These are phyloP conservation scores for Planoprotostelium fungivorum DNA, from an alignment of 78 protist species.

Conservation along the genomic window DNA sequence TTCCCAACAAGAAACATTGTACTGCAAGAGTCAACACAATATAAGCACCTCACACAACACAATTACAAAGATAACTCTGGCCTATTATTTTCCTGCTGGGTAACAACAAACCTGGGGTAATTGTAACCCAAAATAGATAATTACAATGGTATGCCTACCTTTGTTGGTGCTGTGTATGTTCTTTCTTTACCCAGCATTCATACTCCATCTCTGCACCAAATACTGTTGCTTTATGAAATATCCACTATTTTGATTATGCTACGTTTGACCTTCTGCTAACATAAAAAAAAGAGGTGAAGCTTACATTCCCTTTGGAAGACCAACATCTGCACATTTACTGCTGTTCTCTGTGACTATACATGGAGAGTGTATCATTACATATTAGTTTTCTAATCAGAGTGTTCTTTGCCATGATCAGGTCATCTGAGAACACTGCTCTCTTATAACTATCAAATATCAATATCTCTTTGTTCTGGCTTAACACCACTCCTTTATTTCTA, in stretches of 20 bases:
- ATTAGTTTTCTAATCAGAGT: too few species aligned
- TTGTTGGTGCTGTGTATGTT: constrained; percentile 1
- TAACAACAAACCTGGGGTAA: neutral
- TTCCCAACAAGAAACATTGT: neutral
- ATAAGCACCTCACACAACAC: constrained; percentile 1
- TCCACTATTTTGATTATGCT: neutral
- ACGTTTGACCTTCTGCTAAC: neutral
- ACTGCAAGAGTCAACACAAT: neutral
- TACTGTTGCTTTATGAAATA: neutral
- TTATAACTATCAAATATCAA: too few species aligned
- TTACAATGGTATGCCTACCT: neutral
- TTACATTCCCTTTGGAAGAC: too few species aligned
- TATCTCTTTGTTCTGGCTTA: too few species aligned
- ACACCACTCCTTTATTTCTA: too few species aligned
- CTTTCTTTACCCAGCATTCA: constrained; percentile 1
- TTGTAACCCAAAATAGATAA: neutral
- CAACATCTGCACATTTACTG: too few species aligned
- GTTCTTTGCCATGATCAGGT: too few species aligned
- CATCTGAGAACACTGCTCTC: too few species aligned
- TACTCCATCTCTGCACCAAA: neutral
- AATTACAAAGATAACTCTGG: neutral
- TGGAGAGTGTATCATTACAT: too few species aligned
- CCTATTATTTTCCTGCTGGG: neutral
- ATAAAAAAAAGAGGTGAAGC: too few species aligned
- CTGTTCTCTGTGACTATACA: too few species aligned